Evolutionary conservation across 225 moss, liverwort and hornwort genomes (phyloP).

Genomic region (Straminergon stramineum): DNA sequence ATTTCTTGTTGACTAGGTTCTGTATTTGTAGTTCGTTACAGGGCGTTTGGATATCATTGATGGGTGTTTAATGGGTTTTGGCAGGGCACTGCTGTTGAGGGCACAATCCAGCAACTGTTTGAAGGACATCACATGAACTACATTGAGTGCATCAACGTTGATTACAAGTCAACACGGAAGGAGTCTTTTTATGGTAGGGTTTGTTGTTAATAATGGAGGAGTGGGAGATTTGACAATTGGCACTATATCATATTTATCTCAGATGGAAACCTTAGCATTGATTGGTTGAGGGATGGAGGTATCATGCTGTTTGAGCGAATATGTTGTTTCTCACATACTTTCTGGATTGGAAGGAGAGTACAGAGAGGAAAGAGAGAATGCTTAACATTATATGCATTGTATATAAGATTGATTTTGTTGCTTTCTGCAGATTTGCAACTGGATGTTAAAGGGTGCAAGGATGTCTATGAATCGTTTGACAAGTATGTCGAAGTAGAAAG

Average conservation of each 20-base stretch:
- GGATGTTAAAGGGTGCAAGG: slow-evolving; percentile 99
- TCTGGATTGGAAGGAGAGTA: neutral
- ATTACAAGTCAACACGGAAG: slow-evolving; percentile 97
- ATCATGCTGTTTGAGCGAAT: neutral
- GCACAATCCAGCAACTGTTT: slow-evolving; percentile 97
- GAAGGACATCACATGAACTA: slow-evolving; percentile 99
- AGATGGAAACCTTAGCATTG: neutral
- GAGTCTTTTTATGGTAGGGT: slow-evolving; percentile 96
- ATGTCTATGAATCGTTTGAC: slow-evolving; percentile 99
- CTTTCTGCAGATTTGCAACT: slow-evolving; percentile 82
- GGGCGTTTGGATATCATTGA: neutral
- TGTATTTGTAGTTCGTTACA: neutral
- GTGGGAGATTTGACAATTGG: neutral
- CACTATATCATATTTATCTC: neutral
- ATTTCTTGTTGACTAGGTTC: neutral
- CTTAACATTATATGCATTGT: neutral
- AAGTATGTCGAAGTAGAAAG: slow-evolving; percentile 99
- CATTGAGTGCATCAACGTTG: slow-evolving; percentile 98
- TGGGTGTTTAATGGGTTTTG: neutral
- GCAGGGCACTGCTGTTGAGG: slow-evolving; percentile 98
- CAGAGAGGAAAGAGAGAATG: neutral
- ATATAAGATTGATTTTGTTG: neutral
- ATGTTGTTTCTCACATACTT: neutral
- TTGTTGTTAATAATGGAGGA: neutral
- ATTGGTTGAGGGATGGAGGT: neutral